These are phyloP conservation scores for Pythium dissotocum DNA, from an alignment of 352 stramenopile species.

Conservation along the genomic window DNA sequence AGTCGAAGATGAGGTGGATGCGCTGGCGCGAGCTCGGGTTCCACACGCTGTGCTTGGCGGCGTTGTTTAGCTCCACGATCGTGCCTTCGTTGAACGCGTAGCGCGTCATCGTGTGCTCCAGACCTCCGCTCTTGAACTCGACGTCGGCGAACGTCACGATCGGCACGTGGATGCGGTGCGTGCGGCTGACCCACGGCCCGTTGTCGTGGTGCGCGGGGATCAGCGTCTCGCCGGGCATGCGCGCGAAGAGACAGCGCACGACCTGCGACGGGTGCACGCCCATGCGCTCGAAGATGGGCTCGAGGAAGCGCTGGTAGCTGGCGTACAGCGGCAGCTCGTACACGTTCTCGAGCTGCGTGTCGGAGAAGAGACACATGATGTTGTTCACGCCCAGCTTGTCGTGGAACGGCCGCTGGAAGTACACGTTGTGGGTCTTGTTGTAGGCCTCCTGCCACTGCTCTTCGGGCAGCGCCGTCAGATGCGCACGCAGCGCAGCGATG, in stretches of 20 bases:
- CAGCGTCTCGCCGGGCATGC: slow-evolving; percentile 89
- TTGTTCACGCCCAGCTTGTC: slow-evolving; percentile 95
- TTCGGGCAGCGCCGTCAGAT: slow-evolving; percentile 38
- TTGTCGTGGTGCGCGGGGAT: slow-evolving; percentile 97
- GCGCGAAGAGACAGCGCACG: slow-evolving; percentile 92
- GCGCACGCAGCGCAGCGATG: slow-evolving; percentile 37
- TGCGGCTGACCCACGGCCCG: slow-evolving; percentile 91
- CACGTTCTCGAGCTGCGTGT: slow-evolving; percentile 93
- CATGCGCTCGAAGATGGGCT: slow-evolving; percentile 82
- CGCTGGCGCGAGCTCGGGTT: slow-evolving; percentile 85
- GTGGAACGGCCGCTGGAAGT: slow-evolving; percentile 90
- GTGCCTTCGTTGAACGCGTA: slow-evolving; percentile 88
- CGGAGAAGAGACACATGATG: slow-evolving; percentile 95
- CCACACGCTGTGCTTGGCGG: slow-evolving; percentile 91
- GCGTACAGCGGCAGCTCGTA: slow-evolving; percentile 92
- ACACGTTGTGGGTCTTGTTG: slow-evolving; percentile 76
- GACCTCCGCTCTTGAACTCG: slow-evolving; percentile 66
- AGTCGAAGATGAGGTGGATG: slow-evolving; percentile 98
- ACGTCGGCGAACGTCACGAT: slow-evolving; percentile 82
- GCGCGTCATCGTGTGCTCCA: slow-evolving; percentile 57
- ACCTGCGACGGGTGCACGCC: slow-evolving; percentile 51
- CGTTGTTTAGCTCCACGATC: slow-evolving; percentile 98
- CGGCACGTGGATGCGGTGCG: slow-evolving; percentile 93
- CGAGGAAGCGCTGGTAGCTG: slow-evolving; percentile 37
- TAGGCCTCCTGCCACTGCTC: slow-evolving; percentile 45